Conservation (phyloP, 116 monocot species). For the Iris pallida region DNA sequence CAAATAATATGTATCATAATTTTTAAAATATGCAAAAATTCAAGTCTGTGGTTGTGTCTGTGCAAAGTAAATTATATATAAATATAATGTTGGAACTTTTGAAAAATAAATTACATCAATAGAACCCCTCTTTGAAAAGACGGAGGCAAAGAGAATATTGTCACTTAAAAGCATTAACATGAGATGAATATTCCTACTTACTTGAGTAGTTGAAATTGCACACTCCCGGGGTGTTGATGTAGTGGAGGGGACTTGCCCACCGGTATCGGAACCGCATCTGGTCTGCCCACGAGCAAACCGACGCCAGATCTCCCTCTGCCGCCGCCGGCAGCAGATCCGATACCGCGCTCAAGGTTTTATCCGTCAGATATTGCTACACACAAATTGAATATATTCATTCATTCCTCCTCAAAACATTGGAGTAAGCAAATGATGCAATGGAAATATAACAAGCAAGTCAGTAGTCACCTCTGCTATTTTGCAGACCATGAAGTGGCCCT, state of each 20-base stretch:
- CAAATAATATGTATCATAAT: too few relatives aligned
- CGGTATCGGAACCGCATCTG: constrained; percentile 47
- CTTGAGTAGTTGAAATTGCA: constrained; percentile 62
- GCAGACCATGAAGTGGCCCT: constrained; percentile 52
- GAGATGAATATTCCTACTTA: constrained; percentile 2
- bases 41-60: too few relatives aligned
- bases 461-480: constrained; percentile 61
- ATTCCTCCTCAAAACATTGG: not conserved
- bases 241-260: constrained; percentile 90
- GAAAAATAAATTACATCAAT: too few relatives aligned
- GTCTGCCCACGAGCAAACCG: constrained; percentile 78
- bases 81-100: too few relatives aligned
- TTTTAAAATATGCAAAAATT: too few relatives aligned
- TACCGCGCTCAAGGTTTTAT: constrained; percentile 33
- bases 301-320: constrained; percentile 45
- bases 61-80: too few relatives aligned
- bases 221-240: constrained; percentile 53
- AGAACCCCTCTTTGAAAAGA: too few relatives aligned
- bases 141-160: too few relatives aligned
- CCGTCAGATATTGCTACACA: constrained; percentile 48
- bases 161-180: too few relatives aligned
- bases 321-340: constrained; percentile 46
- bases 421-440: not conserved
- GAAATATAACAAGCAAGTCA: too few relatives aligned
- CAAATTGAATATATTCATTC: not conserved